Percentiles rank a stretch among this genome's conserved stretches.
phyloP scores from a whole-genome alignment of 139 green algal species.

The Haematococcus lacustris region DNA sequence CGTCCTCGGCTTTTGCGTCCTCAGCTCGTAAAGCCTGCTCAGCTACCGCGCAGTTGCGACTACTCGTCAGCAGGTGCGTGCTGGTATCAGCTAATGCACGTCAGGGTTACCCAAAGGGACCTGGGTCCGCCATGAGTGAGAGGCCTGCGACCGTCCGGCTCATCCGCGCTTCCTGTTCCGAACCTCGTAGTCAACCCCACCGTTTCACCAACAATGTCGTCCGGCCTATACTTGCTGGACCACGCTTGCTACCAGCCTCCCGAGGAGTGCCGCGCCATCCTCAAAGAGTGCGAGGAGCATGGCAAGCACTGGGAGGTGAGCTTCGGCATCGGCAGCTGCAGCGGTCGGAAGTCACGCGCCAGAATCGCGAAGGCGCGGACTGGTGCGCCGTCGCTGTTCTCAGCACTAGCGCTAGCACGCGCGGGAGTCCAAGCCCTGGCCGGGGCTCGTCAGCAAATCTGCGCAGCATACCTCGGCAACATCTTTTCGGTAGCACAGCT shows the following conservation, averaged over 20 bases:
- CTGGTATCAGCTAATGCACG: too few species aligned
- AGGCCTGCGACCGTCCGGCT: too few species aligned
- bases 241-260: slow-evolving; percentile 11
- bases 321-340: neutral
- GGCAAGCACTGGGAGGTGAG: slow-evolving; percentile 20
- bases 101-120: too few species aligned
- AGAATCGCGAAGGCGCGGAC: neutral
- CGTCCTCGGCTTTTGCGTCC: too few species aligned
- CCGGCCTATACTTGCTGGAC: slow-evolving; percentile 5
- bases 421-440: neutral
- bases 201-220: too few species aligned
- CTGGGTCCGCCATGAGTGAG: too few species aligned
- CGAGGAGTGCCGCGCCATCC: slow-evolving; percentile 21
- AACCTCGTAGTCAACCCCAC: too few species aligned
- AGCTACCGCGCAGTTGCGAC: too few species aligned
- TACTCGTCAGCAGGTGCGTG: too few species aligned
- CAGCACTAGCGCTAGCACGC: neutral
- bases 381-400: neutral
- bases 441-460: neutral
- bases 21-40: too few species aligned
- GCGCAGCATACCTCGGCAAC: neutral
- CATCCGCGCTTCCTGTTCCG: too few species aligned
- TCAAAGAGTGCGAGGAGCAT: slow-evolving; percentile 19
- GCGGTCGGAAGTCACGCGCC: neutral
- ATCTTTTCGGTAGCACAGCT: too few species aligned